Percentiles rank a stretch among this genome's conserved stretches.
Conservation (phyloP, 176 grass and related monocot genomes). For the bread wheat (Triticum aestivum) region IWGSC_CS_RefSeq_v2.1 NC_057799.1:587780504-587781003, state of each 20-base stretch:
- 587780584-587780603: neutral
- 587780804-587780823: constrained; percentile 34
- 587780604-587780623: neutral
- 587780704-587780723: neutral
- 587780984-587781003: neutral
- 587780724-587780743: neutral
- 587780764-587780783: neutral
- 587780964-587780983: neutral
- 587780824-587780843: neutral
- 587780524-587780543: neutral
- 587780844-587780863: constrained; percentile 3
- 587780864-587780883: constrained; percentile 21
- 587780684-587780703: neutral
- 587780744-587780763: neutral
- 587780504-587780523: neutral
- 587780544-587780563: neutral
- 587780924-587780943: neutral
- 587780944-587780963: neutral
- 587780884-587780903: constrained; percentile 15
- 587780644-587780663: neutral
- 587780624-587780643: neutral
- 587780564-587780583: neutral
- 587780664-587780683: neutral
- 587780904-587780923: neutral
- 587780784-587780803: constrained; percentile 14